A percentile compares a stretch with the other conserved stretches of the same genome.
phyloP scores from a whole-genome alignment of 495 filamentous ascomycete genomes.

The Wilcoxina mikolae region DNA sequence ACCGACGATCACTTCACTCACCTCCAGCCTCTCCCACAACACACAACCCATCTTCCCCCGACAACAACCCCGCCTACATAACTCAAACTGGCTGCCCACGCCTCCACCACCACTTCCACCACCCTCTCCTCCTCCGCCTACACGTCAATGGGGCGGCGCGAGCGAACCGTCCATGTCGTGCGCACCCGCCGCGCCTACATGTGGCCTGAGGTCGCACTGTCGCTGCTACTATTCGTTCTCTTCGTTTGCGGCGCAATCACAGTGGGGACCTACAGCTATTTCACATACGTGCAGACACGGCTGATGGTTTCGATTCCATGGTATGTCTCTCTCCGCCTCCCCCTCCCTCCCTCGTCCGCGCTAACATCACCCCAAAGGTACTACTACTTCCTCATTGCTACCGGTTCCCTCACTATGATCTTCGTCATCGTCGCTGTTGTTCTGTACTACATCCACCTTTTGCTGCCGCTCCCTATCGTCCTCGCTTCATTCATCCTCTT shows the following conservation, averaged over 20 bases:
- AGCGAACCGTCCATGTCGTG: conserved; percentile 7
- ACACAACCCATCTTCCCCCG: neutral
- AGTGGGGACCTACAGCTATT: conserved; percentile 73
- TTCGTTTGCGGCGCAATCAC: conserved; percentile 61
- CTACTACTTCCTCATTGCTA: conserved; percentile 79
- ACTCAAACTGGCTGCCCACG: neutral
- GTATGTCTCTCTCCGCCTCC: conserved; percentile 45
- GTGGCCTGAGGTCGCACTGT: conserved; percentile 89
- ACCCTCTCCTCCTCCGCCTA: neutral
- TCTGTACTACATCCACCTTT: conserved; percentile 60
- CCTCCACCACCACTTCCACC: neutral
- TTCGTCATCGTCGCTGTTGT: conserved; percentile 58
- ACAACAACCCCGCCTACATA: neutral
- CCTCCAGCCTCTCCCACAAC: neutral
- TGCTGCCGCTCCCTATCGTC: conserved; percentile 81
- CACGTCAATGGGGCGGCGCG: too few species aligned
- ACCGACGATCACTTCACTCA: neutral
- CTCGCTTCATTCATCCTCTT: conserved; percentile 87
- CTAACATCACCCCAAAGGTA: conserved; percentile 45
- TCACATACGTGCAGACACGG: conserved; percentile 63
- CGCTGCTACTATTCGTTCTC: conserved; percentile 84
- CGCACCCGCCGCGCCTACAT: conserved; percentile 41
- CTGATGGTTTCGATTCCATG: conserved; percentile 63
- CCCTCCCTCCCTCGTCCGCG: neutral
- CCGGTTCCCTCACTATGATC: conserved; percentile 50